These are phyloP conservation scores for Talaromyces trachyspermus DNA, from an alignment of 495 filamentous ascomycete genomes.

Conservation along the genomic window DNA sequence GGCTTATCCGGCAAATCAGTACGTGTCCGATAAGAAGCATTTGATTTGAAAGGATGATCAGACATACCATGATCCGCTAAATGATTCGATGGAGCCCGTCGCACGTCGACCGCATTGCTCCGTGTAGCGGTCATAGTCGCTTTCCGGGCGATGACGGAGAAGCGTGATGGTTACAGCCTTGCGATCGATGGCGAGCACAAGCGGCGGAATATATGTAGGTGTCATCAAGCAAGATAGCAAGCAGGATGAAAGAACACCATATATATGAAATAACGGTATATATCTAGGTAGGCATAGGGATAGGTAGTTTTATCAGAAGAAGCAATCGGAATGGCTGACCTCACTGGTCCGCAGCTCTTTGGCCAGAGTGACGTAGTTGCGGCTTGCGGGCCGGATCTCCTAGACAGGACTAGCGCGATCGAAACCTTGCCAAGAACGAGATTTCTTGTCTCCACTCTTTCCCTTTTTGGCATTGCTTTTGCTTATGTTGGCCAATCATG, in stretches of 20 bases:
- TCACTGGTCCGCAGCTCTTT: not conserved
- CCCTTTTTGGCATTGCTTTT: too few species aligned
- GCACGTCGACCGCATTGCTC: not conserved
- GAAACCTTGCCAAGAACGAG: not conserved
- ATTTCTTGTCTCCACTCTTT: not conserved
- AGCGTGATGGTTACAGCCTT: too few species aligned
- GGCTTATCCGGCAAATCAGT: constrained; percentile 21
- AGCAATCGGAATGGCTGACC: not conserved
- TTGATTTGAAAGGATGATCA: not conserved
- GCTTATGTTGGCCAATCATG: too few species aligned
- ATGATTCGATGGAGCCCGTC: too few species aligned
- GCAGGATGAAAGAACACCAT: too few species aligned
- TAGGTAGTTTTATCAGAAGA: not conserved
- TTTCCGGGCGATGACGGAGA: too few species aligned
- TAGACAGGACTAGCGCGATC: not conserved
- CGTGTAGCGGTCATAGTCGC: not conserved
- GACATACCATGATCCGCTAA: constrained; percentile 36
- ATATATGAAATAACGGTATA: too few species aligned
- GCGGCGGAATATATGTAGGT: not conserved
- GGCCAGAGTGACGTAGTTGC: not conserved
- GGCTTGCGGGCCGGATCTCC: not conserved
- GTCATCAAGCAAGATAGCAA: not conserved
- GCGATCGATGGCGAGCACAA: too few species aligned
- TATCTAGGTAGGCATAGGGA: too few species aligned
- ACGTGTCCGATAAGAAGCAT: not conserved